Evolutionary conservation across 768 basidiomycete genomes (phyloP).

Genomic region (Leccinum broughii): DNA sequence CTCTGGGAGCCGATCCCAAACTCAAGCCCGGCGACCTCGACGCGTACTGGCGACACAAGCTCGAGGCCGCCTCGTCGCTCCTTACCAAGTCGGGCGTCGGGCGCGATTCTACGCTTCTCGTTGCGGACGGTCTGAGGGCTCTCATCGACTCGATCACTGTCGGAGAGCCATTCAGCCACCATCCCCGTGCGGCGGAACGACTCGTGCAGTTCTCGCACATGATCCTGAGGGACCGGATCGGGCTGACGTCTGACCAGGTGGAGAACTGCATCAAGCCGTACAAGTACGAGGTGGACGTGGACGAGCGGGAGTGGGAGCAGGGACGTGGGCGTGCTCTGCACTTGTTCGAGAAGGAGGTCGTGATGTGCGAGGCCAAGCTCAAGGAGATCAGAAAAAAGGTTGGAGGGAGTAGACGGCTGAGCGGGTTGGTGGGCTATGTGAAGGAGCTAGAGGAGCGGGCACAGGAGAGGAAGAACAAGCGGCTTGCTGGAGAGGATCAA

Average conservation of each 20-base stretch:
- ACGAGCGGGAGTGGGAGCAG: conserved; percentile 86
- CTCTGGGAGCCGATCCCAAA: conserved; percentile 67
- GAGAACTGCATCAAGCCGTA: conserved; percentile 99
- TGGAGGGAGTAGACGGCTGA: conserved; percentile 81
- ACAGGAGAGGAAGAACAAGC: conserved; percentile 57
- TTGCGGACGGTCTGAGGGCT: conserved; percentile 88
- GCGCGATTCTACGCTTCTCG: conserved; percentile 88
- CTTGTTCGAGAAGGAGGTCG: conserved; percentile 81
- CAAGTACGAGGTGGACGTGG: conserved; percentile 98
- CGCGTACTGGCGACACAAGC: conserved; percentile 93
- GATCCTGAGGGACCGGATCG: conserved; percentile 90
- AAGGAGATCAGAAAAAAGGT: conserved; percentile 86
- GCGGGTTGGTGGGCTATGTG: conserved; percentile 76
- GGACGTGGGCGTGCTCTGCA: conserved; percentile 76
- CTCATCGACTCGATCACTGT: conserved; percentile 88
- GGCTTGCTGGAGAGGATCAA: conserved; percentile 43
- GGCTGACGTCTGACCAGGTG: conserved; percentile 95
- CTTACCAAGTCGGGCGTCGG: conserved; percentile 97
- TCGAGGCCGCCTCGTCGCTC: conserved; percentile 89
- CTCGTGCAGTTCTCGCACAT: conserved; percentile 90
- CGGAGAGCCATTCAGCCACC: conserved; percentile 89
- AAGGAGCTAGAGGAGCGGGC: conserved; percentile 77
- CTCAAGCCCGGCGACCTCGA: conserved; percentile 77
- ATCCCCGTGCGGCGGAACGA: conserved; percentile 85
- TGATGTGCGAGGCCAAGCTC: conserved; percentile 83